Evolutionary conservation across 1,284 basidiomycete genomes (phyloP).

Genomic region (Inonotus obliquus): DNA sequence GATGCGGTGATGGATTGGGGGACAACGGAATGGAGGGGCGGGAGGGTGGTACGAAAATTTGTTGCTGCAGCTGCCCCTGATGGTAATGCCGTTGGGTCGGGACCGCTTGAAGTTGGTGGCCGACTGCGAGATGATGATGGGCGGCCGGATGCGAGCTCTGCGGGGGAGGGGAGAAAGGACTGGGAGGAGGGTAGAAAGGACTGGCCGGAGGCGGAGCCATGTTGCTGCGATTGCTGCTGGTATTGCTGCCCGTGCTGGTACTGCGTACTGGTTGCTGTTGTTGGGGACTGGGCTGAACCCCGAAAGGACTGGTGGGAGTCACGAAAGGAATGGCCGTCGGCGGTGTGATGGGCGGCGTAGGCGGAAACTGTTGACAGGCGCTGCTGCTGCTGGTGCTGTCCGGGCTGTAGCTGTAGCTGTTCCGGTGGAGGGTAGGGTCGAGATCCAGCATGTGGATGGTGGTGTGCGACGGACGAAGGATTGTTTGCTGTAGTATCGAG

Average conservation of each 20-base stretch:
- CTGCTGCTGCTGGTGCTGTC: conserved; percentile 16
- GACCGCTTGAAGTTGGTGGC: conserved; percentile 37
- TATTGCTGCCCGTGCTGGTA: conserved; percentile 13
- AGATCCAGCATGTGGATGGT: conserved; percentile 31
- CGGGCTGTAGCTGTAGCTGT: conserved; percentile 13
- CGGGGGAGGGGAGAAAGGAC: conserved; percentile 42
- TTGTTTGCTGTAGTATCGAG: conserved; percentile 26
- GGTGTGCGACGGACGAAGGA: conserved; percentile 28
- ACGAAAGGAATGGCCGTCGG: conserved; percentile 62
- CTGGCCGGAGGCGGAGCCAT: conserved; percentile 35
- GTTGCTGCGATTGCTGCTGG: conserved; percentile 27
- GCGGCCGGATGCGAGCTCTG: conserved; percentile 28
- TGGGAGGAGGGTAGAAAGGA: conserved; percentile 57
- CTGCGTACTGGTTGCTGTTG: conserved; percentile 30
- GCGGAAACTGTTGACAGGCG: conserved; percentile 15
- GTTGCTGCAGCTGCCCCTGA: conserved; percentile 7
- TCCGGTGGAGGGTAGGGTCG: conserved; percentile 24
- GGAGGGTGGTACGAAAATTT: conserved; percentile 45
- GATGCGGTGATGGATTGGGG: conserved; percentile 48
- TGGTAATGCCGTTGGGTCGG: conserved; percentile 1
- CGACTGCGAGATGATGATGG: conserved; percentile 40
- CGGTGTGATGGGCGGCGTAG: conserved; percentile 22
- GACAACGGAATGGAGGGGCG: conserved; percentile 70
- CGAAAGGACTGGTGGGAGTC: conserved; percentile 67
- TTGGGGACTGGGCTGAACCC: conserved; percentile 30